These are phyloP conservation scores for Calonectria leucothoes DNA, from an alignment of 2,329 filamentous ascomycete species.

Conservation along the genomic window DNA sequence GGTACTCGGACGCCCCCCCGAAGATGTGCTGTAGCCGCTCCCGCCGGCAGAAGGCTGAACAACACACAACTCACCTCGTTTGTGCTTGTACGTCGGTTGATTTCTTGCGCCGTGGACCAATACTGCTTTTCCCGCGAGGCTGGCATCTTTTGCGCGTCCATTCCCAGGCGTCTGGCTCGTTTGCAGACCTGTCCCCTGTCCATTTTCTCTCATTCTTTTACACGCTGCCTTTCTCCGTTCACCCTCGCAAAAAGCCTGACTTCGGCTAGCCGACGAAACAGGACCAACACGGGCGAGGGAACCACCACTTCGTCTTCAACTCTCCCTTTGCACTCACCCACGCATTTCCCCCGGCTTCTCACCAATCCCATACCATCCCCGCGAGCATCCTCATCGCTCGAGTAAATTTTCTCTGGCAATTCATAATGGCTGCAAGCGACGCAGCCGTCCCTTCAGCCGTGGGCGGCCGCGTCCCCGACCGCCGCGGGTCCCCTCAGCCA, in stretches of 20 bases:
- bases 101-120: background rate
- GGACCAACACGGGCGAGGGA: slow-evolving; percentile 4
- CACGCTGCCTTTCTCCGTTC: background rate
- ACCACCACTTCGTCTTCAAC: background rate
- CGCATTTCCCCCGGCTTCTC: background rate
- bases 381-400: background rate
- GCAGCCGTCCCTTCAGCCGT: slow-evolving; percentile 46
- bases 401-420: slow-evolving; percentile 4
- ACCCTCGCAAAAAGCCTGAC: slow-evolving; percentile 16
- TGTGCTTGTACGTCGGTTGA: slow-evolving; percentile 9
- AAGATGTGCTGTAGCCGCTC: slow-evolving; percentile 36
- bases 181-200: background rate
- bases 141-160: slow-evolving; percentile 8
- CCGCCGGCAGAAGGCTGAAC: slow-evolving; percentile 27
- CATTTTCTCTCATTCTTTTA: background rate
- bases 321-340: slow-evolving; percentile 11
- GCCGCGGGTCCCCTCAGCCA: slow-evolving; percentile 50
- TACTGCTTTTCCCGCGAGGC: slow-evolving; percentile 5
- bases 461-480: slow-evolving; percentile 47
- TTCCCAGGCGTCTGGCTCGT: background rate
- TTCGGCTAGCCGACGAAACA: background rate
- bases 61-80: slow-evolving; percentile 24
- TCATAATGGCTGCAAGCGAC: slow-evolving; percentile 55
- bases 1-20: slow-evolving; percentile 21
- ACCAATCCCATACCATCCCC: background rate